These are phyloP conservation scores for Fusarium pseudocircinatum DNA, from an alignment of 2,329 filamentous ascomycete genomes.

Conservation along the genomic window DNA sequence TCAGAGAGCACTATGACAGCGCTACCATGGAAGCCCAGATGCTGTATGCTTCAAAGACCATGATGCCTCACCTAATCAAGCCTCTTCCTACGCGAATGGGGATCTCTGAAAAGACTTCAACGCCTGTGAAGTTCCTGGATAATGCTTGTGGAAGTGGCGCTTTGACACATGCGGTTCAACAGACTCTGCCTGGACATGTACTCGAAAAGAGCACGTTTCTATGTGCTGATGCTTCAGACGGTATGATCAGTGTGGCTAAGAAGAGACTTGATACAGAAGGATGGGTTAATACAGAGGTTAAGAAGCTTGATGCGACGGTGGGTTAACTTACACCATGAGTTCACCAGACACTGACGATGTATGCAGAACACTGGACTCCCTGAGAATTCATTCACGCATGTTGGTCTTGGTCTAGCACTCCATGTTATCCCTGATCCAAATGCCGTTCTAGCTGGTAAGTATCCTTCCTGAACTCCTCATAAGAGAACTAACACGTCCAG, in stretches of 20 bases:
- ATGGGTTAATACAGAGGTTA: conserved; percentile 58
- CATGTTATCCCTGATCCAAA: conserved; percentile 57
- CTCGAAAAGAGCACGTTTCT: conserved; percentile 57
- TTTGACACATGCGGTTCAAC: conserved; percentile 57
- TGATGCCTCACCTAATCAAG: conserved; percentile 29
- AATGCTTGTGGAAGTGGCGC: conserved; percentile 64
- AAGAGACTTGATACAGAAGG: conserved; percentile 51
- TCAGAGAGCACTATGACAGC: conserved; percentile 27
- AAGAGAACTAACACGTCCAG: conserved; percentile 25
- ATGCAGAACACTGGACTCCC: conserved; percentile 52
- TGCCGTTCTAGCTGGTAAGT: conserved; percentile 43
- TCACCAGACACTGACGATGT: background rate
- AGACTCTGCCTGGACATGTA: conserved; percentile 49
- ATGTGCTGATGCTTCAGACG: conserved; percentile 58
- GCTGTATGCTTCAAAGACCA: conserved; percentile 28
- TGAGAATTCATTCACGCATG: conserved; percentile 53
- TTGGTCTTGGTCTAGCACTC: conserved; percentile 58
- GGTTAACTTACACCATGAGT: background rate
- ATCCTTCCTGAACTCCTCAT: background rate
- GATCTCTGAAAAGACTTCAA: conserved; percentile 20
- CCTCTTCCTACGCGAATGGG: conserved; percentile 43
- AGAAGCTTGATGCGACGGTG: conserved; percentile 59
- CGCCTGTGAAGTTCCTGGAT: conserved; percentile 57
- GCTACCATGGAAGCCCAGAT: conserved; percentile 26
- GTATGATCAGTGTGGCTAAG: conserved; percentile 54